Conservation (phyloP, 345 rosid species). For the Arabis alpina region DNA sequence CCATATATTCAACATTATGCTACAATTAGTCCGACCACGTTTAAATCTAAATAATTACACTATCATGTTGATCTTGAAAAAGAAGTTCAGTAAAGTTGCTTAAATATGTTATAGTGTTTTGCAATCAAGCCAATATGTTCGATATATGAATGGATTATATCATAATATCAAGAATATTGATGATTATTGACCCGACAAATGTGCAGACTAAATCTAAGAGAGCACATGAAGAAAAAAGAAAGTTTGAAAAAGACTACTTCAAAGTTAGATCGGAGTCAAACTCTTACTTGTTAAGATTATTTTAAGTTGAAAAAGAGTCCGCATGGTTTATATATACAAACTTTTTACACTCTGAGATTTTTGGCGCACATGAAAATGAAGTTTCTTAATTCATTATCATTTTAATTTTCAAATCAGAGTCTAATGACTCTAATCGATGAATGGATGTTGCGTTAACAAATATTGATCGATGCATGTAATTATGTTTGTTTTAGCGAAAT, state of each 20-base stretch:
- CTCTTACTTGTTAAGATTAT: neutral
- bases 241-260: slow-evolving; percentile 16
- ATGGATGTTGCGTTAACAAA: too few relatives aligned
- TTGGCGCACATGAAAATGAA: neutral
- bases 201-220: slow-evolving; percentile 31
- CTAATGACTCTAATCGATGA: too few relatives aligned
- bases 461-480: too few relatives aligned
- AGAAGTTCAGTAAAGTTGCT: neutral
- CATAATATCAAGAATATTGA: slow-evolving; percentile 1
- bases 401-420: neutral
- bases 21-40: neutral
- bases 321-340: too few relatives aligned
- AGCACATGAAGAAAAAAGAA: slow-evolving; percentile 27
- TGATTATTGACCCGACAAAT: slow-evolving; percentile 24
- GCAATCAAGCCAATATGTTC: slow-evolving; percentile 2
- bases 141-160: slow-evolving; percentile 12
- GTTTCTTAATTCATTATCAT: too few relatives aligned
- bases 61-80: neutral
- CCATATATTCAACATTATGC: neutral
- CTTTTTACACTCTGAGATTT: neutral
- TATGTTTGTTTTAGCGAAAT: too few relatives aligned
- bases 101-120: neutral
- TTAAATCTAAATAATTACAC: neutral
- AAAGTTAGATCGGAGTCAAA: slow-evolving; percentile 2
- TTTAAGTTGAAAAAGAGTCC: neutral